phyloP scores from a whole-genome alignment of 2,329 filamentous ascomycete genomes.

The Bisporella sp. region DNA sequence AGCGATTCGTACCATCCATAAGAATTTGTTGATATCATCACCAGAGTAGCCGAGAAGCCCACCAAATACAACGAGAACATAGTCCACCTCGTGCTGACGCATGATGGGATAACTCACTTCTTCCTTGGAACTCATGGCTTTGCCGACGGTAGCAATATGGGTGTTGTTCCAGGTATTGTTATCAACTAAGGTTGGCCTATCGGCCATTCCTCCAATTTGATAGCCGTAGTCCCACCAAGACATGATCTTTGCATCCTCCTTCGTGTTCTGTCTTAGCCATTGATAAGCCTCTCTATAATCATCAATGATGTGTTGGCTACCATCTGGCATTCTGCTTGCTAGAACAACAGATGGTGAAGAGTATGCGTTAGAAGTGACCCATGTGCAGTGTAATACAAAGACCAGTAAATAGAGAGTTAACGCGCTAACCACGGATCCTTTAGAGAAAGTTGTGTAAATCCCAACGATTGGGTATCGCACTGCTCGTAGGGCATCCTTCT shows the following conservation, averaged over 20 bases:
- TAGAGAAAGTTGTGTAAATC: conserved; percentile 75
- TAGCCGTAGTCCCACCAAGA: conserved; percentile 99
- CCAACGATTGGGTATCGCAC: conserved; percentile 70
- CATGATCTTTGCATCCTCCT: conserved; percentile 95
- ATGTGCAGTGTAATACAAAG: conserved; percentile 96
- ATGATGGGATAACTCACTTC: conserved; percentile 99
- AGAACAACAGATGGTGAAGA: conserved; percentile 96
- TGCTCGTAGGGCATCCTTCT: conserved; percentile 58
- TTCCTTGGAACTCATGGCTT: conserved; percentile 95
- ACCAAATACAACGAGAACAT: conserved; percentile 95
- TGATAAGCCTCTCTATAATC: conserved; percentile 99
- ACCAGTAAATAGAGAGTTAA: conserved; percentile 78
- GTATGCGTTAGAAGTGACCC: conserved; percentile 98
- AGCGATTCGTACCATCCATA: conserved; percentile 99
- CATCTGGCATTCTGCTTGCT: conserved; percentile 85
- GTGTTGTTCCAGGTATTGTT: conserved; percentile 99
- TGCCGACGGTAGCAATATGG: conserved; percentile 97
- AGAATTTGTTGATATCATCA: conserved; percentile 99
- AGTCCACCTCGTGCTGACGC: conserved; percentile 97
- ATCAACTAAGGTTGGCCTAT: conserved; percentile 92
- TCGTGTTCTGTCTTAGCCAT: conserved; percentile 97
- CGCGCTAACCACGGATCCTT: conserved; percentile 65
- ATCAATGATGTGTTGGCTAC: conserved; percentile 96
- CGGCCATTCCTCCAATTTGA: conserved; percentile 99
- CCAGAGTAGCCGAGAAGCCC: conserved; percentile 94